These are phyloP conservation scores for Ochromonadaceae sp. DNA, from an alignment of 352 stramenopile species.

Conservation along the genomic window DNA sequence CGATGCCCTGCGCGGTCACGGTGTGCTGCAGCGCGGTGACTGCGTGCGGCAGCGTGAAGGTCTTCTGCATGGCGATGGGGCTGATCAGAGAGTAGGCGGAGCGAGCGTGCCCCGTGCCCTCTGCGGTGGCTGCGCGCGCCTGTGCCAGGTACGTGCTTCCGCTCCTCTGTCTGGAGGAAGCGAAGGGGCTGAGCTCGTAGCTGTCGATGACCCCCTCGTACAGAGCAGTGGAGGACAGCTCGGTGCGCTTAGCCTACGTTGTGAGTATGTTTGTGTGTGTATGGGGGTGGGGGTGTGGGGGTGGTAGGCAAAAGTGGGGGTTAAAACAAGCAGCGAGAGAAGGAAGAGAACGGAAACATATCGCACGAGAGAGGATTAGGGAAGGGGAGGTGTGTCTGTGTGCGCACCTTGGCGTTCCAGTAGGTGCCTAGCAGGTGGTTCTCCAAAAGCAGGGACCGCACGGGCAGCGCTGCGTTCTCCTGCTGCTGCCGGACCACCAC, in stretches of 20 bases:
- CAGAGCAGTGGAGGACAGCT: slow-evolving; percentile 57
- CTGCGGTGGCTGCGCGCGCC: no score
- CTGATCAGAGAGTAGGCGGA: no score
- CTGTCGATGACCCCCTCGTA: slow-evolving; percentile 89
- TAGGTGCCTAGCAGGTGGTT: slow-evolving; percentile 93
- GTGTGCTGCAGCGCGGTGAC: slow-evolving; percentile 77
- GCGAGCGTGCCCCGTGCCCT: no score
- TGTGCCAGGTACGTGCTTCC: no score
- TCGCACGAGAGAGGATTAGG: no score
- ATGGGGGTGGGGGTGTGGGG: no score
- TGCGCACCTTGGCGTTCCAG: slow-evolving; percentile 76
- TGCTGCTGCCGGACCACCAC: slow-evolving; percentile 59
- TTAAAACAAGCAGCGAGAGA: no score
- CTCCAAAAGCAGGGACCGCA: slow-evolving; percentile 55
- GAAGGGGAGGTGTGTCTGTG: no score
- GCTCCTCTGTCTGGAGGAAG: slow-evolving; percentile 42
- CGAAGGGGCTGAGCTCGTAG: slow-evolving; percentile 82
- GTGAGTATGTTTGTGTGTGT: no score
- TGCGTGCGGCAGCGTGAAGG: slow-evolving; percentile 71
- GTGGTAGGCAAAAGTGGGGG: no score
- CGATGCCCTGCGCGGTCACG: slow-evolving; percentile 79
- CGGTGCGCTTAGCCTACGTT: slow-evolving; percentile 39
- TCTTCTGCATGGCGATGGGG: slow-evolving; percentile 81
- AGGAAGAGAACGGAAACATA: no score
- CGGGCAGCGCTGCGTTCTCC: slow-evolving; percentile 22